Percentiles rank a stretch among this genome's conserved stretches.
Conservation (phyloP, 805 yeast genomes). For the Wickerhamiella sergipiensis region DNA sequence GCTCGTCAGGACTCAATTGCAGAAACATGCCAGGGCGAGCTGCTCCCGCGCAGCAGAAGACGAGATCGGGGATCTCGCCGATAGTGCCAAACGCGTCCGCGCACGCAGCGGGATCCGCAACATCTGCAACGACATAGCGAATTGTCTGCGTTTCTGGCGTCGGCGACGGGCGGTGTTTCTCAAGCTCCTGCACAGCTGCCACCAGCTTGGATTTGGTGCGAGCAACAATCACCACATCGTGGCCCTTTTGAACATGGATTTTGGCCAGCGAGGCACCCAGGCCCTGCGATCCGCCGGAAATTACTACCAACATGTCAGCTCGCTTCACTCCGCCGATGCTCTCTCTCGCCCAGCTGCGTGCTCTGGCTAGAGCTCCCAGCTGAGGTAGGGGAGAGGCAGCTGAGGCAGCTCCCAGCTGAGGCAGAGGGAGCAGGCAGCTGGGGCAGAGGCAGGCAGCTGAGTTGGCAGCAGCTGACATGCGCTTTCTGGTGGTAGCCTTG, state of each 20-base stretch:
- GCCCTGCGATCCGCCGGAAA: constrained; percentile 95
- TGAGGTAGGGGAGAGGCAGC: too few species aligned
- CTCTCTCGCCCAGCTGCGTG: background rate
- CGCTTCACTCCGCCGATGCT: too few species aligned
- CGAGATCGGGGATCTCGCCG: constrained; percentile 45
- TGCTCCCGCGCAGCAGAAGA: constrained; percentile 80
- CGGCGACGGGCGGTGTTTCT: constrained; percentile 3
- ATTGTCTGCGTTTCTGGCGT: constrained; percentile 24
- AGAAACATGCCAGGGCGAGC: constrained; percentile 65
- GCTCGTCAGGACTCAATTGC: constrained; percentile 46
- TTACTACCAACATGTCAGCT: constrained; percentile 39
- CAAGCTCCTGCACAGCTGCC: constrained; percentile 35
- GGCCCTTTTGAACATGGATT: constrained; percentile 38
- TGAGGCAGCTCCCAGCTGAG: too few species aligned
- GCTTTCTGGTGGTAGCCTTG: background rate
- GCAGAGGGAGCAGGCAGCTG: too few species aligned
- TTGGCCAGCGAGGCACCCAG: constrained; percentile 69
- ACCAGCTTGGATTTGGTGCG: constrained; percentile 51
- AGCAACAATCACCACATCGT: constrained; percentile 63
- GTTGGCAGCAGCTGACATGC: background rate
- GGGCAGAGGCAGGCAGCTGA: too few species aligned
- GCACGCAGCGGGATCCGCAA: constrained; percentile 41
- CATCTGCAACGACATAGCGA: constrained; percentile 47
- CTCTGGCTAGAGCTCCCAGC: too few species aligned
- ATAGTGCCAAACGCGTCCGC: constrained; percentile 31